Evolutionary conservation across 129 eudicot genomes (phyloP).

Genomic region (Gnaphalium uliginosum): DNA sequence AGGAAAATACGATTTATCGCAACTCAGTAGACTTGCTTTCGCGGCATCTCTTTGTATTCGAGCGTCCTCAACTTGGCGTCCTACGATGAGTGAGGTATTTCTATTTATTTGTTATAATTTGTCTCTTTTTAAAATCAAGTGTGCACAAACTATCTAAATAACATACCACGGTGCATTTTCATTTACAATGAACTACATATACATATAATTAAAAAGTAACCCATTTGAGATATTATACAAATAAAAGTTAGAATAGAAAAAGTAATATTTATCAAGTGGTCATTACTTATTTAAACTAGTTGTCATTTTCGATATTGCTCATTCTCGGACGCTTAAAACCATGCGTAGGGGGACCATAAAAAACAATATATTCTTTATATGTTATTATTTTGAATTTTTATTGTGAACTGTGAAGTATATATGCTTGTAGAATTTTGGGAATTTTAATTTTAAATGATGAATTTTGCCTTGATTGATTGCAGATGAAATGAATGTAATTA

Average conservation of each 20-base stretch:
- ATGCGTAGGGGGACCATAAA: constrained; percentile 34
- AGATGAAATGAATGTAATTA: constrained; percentile 31
- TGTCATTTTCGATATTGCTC: constrained; percentile 37
- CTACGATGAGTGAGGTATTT: constrained; percentile 88
- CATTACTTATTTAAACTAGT: neutral
- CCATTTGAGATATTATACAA: constrained; percentile 4
- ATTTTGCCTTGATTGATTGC: constrained; percentile 4
- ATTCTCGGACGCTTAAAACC: constrained; percentile 39
- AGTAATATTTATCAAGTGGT: constrained; percentile 14
- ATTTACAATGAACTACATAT: neutral
- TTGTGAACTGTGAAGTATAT: constrained; percentile 21
- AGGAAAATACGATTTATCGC: constrained; percentile 51
- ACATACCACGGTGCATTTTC: neutral
- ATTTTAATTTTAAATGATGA: constrained; percentile 15
- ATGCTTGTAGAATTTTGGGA: constrained; percentile 22
- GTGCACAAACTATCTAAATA: neutral
- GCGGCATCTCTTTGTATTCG: constrained; percentile 91
- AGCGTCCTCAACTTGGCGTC: constrained; percentile 86
- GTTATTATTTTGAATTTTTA: neutral
- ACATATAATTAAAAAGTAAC: neutral
- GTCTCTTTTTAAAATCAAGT: neutral
- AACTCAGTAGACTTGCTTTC: constrained; percentile 64
- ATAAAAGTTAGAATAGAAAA: neutral
- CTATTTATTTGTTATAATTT: neutral
- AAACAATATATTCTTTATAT: neutral